Base-by-base conservation (phyloP, 805 yeast genomes). In the Dipodascus geniculatus region DNA sequence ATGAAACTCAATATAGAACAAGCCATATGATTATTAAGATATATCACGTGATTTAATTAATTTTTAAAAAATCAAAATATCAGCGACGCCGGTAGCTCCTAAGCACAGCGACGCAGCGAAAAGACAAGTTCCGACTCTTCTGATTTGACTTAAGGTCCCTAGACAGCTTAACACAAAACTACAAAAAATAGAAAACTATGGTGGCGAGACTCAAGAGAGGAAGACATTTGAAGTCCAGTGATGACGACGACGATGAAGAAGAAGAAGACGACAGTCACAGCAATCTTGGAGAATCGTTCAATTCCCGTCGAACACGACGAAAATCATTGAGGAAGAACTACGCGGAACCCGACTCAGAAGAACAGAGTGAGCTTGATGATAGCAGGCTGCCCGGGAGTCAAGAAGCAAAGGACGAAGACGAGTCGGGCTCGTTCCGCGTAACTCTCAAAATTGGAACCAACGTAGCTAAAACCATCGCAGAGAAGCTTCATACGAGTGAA, bases 341-440 rank as follows among this genome's bases (percentile, higher is more conserved):
- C 44, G 44, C 44, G 20, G 44, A 38, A 38, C 20, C 44, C 44
- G 20, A 38, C 19, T 38, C 44, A n/a, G 44, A 38, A 38, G 44
- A 38, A 9, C 44, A n/a, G 14, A 38, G 44, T 17, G 44, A 38
- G 4, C 14, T 17, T 14, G 44, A 38, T 8, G 14, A 28, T 8
- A 28, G 14, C 35, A 28, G 35, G 35, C 8, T 28, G 35, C 8
- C 35, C 11, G 35, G 35, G 8, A n/a, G n/a, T n/a, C n/a, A n/a
- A n/a, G 14, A 38, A 11, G 20, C 17, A 4, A 6, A 38, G 44
- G 44, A n/a, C 14, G 44, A 38, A 17, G 44, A 38, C 14, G 44
- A 38, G 11, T 38, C 44, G 6, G 44, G 44, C 19, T n/a, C 44
- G 4, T 38, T 38, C 19, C 44, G 20, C 17, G 20, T 38, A 3